Evolutionary conservation across 179 eudicot genomes (phyloP).

Genomic region (Beta macrorhiza): DNA sequence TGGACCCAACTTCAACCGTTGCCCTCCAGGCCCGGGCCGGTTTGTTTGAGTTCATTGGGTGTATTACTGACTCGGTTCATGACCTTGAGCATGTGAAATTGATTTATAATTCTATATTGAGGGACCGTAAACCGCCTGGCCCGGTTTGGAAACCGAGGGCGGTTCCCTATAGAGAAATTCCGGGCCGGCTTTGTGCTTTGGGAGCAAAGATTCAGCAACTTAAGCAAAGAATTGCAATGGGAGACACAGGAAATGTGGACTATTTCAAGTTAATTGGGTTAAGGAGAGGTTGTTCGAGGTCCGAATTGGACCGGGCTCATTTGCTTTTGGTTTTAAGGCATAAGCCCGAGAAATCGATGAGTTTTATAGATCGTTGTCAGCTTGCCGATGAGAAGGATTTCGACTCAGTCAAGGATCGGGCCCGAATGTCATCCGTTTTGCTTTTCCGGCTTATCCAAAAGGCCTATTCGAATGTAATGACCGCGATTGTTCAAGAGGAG

Average conservation of each 20-base stretch:
- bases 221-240: conserved; percentile 70
- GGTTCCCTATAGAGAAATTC: conserved; percentile 67
- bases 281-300: conserved; percentile 72
- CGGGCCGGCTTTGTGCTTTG: conserved; percentile 58
- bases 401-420: conserved; percentile 71
- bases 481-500: conserved; percentile 56
- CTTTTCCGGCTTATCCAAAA: conserved; percentile 72
- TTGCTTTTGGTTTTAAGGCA: conserved; percentile 69
- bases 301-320: conserved; percentile 88
- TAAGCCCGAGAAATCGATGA: conserved; percentile 73
- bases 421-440: conserved; percentile 62
- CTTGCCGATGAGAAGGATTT: conserved; percentile 64
- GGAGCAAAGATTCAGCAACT: conserved; percentile 60
- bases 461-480: conserved; percentile 57
- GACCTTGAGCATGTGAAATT: conserved; percentile 91
- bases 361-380: conserved; percentile 77
- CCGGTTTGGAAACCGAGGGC: conserved; percentile 76
- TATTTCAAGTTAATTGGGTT: conserved; percentile 77
- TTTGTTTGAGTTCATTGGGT: conserved; percentile 68
- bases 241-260: conserved; percentile 73
- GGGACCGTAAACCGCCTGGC: conserved; percentile 78
- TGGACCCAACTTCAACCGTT: conserved; percentile 62
- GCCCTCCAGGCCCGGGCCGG: conserved; percentile 66
- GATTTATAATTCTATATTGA: conserved; percentile 63
- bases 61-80: conserved; percentile 77